Base-by-base conservation (phyloP, 768 basidiomycete species). In the Boletus pseudopeckii region DNA sequence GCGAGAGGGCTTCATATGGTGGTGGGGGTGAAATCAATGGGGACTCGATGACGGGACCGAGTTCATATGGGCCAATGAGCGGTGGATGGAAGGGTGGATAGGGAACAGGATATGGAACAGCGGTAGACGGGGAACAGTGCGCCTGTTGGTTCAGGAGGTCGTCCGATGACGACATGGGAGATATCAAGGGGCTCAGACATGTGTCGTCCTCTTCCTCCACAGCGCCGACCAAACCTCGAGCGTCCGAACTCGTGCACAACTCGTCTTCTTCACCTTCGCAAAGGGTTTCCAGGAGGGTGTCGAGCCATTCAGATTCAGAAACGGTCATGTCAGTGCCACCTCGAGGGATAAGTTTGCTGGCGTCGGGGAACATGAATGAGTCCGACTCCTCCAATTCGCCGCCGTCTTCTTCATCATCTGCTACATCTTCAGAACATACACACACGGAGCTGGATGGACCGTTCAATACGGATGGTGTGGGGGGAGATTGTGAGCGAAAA, bases 341-440 rank as follows among this genome's bases (percentile, higher is more conserved):
- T 55, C 59, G 68, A 56, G 70, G 60, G 60, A 79, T 74, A 57
- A 85, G 73, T 55, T 81, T 78, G 69, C 79, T 81, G 53, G 81
- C 85, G 68, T 90, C 88, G 33, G 90, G 89, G 63, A 90, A 91
- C 79, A 90, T 81, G 77, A 91, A 90, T 28, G 84, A 75, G 70
- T 87, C 84, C 58, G 74, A 72, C 62, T 82, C 84, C 30, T 70
- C 72, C 33, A 67, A 55, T 43, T 61, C 61, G 36, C 50, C 59
- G 24, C 75, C 73, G 55, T 81, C 81, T 56, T 82, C 81, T 56
- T 84, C 82, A 54, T 74, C 73, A 40, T 79, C 79, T 52, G 73
- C 77, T 48, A 64, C 62, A 52, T 73, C 76, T 59, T 71, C 60
- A 66, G 68, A 61, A 56, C 64, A 64, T 53, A 69, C 64, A 70